Conservation (phyloP, 176 grass and related monocot species). For the Canna indica region DNA sequence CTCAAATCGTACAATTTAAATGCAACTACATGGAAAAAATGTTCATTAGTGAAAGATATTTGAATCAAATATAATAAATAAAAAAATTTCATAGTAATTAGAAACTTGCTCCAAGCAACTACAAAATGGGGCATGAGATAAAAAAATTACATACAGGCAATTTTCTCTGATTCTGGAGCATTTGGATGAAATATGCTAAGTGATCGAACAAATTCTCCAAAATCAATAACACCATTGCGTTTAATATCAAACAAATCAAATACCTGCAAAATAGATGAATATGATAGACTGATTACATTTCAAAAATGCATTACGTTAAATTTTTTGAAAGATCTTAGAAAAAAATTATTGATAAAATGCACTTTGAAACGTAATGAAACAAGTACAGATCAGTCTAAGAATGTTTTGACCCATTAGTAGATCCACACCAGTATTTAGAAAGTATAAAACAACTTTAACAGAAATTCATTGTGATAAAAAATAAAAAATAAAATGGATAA, state of each 20-base stretch:
- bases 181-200: slow-evolving; percentile 39
- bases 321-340: background rate
- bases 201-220: slow-evolving; percentile 44
- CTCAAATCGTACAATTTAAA: slow-evolving; percentile 77
- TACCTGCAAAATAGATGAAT: slow-evolving; percentile 16
- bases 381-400: no score
- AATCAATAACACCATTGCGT: slow-evolving; percentile 35
- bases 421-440: background rate
- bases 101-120: background rate
- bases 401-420: background rate
- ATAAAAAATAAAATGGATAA: background rate
- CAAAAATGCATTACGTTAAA: background rate
- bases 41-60: background rate
- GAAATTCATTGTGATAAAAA: background rate
- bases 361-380: no score
- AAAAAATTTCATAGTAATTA: background rate
- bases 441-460: background rate
- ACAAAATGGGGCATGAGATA: background rate
- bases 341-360: background rate
- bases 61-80: background rate
- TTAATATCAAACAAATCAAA: slow-evolving; percentile 51
- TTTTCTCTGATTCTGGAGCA: slow-evolving; percentile 37
- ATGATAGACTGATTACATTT: background rate
- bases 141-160: slow-evolving; percentile 28
- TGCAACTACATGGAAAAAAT: slow-evolving; percentile 37